phyloP scores from a whole-genome alignment of 257 asterid species.

The Solanum appendiculatum region DNA sequence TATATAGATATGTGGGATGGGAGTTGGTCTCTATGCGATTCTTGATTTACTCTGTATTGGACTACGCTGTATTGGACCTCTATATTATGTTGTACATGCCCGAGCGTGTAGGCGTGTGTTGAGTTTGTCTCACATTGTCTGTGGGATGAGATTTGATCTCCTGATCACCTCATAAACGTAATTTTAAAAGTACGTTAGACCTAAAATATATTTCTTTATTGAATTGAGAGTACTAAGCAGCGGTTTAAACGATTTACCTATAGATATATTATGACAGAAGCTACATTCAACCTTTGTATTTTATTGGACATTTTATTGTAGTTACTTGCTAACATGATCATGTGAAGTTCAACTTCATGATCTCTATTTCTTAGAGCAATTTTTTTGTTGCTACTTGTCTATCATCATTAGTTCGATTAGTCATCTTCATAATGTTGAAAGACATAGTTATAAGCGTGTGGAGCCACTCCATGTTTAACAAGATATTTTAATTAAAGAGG shows the following conservation, averaged over 20 bases:
- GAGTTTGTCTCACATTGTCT: no score
- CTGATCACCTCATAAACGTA: no score
- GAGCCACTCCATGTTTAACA: neutral
- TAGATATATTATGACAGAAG: neutral
- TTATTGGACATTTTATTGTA: neutral
- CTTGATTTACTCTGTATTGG: neutral
- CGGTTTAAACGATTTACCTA: neutral
- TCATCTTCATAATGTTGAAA: neutral
- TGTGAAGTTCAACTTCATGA: neutral
- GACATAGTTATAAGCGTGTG: neutral
- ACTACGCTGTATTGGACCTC: neutral
- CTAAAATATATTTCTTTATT: neutral
- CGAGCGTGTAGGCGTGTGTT: no score
- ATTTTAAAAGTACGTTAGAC: no score
- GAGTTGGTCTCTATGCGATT: neutral
- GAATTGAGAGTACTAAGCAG: neutral
- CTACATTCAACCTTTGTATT: neutral
- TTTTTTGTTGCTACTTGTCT: neutral
- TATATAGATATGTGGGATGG: neutral
- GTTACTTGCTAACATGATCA: neutral
- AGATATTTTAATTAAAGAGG: neutral
- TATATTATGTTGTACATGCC: no score
- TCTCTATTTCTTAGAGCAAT: neutral
- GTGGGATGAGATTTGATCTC: neutral
- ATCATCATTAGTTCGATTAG: neutral